These are phyloP conservation scores for Novymonas esmeraldas DNA, from an alignment of 208 protist species.

Conservation along the genomic window DNA sequence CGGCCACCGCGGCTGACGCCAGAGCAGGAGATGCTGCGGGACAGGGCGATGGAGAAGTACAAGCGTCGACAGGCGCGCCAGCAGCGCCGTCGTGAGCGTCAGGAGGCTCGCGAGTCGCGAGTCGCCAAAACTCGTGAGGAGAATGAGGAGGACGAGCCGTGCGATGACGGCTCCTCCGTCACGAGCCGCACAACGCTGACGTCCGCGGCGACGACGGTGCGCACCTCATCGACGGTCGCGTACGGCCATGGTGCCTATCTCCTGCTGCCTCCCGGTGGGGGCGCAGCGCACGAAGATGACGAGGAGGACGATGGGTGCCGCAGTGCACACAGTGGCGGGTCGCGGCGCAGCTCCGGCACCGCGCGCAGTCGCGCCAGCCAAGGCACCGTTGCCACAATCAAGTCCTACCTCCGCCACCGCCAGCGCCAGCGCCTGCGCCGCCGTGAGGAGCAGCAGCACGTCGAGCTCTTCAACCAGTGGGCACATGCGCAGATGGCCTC, in stretches of 20 bases:
- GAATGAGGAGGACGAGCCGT: neutral
- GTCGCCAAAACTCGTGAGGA: slow-evolving; percentile 10
- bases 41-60: slow-evolving; percentile 37
- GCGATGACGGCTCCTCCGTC: slow-evolving; percentile 20
- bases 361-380: slow-evolving; percentile 12
- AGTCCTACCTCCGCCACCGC: slow-evolving; percentile 34
- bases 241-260: slow-evolving; percentile 46
- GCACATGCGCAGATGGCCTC: slow-evolving; percentile 22
- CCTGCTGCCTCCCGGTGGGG: slow-evolving; percentile 3
- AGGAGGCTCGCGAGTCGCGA: slow-evolving; percentile 14
- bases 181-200: slow-evolving; percentile 28
- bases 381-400: slow-evolving; percentile 11
- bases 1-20: slow-evolving; percentile 28
- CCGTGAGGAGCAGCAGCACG: slow-evolving; percentile 24
- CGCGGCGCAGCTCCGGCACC: slow-evolving; percentile 10
- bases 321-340: slow-evolving; percentile 12
- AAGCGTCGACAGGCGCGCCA: slow-evolving; percentile 25
- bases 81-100: slow-evolving; percentile 18
- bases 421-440: slow-evolving; percentile 32
- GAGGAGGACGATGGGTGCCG: slow-evolving; percentile 16
- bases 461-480: slow-evolving; percentile 38
- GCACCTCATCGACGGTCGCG: slow-evolving; percentile 25
- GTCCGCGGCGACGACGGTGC: slow-evolving; percentile 15
- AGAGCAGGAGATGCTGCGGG: slow-evolving; percentile 29
- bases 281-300: slow-evolving; percentile 10